Evolutionary conservation across 1,139 yeast species (phyloP).

Genomic region (Zygotorulaspora mrakii): DNA sequence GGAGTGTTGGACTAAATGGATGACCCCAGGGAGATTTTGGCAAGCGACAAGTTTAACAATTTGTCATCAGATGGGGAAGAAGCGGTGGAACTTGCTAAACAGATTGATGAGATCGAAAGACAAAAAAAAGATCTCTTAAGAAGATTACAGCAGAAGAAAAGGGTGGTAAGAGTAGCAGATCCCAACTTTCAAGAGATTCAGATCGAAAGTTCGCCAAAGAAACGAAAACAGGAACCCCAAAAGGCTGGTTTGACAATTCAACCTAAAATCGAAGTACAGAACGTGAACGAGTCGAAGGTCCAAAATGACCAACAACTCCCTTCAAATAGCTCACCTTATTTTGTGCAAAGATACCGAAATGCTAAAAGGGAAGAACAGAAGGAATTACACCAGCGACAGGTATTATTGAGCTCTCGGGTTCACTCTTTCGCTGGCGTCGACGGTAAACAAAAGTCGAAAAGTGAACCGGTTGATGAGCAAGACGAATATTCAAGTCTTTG

Average conservation of each 20-base stretch:
- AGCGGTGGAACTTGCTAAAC: conserved; percentile 23
- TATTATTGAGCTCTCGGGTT: conserved; percentile 36
- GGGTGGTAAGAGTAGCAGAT: conserved; percentile 18
- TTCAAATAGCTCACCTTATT: conserved; percentile 34
- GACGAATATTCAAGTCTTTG: conserved; percentile 40
- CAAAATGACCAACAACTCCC: conserved; percentile 7
- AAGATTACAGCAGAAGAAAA: conserved; percentile 24
- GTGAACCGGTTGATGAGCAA: conserved; percentile 34
- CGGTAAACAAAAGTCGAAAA: conserved; percentile 21
- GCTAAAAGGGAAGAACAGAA: conserved; percentile 26
- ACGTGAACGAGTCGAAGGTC: conserved; percentile 15
- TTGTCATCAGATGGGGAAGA: conserved; percentile 31
- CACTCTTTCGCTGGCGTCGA: conserved; percentile 36
- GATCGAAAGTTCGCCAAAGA: conserved; percentile 29
- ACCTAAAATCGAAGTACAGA: conserved; percentile 6
- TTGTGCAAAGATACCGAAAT: conserved; percentile 33
- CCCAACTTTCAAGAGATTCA: conserved; percentile 27
- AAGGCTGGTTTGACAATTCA: neutral
- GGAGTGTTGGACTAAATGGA: too few relatives aligned
- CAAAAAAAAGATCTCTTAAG: conserved; percentile 25
- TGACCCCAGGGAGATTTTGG: conserved; percentile 30
- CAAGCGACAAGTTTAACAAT: conserved; percentile 25
- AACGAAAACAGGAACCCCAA: conserved; percentile 4
- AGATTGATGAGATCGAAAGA: conserved; percentile 31
- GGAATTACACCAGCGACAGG: conserved; percentile 20